Base-by-base conservation (phyloP, 2,329 filamentous ascomycete species). In the Aspergillus chevalieri region DNA sequence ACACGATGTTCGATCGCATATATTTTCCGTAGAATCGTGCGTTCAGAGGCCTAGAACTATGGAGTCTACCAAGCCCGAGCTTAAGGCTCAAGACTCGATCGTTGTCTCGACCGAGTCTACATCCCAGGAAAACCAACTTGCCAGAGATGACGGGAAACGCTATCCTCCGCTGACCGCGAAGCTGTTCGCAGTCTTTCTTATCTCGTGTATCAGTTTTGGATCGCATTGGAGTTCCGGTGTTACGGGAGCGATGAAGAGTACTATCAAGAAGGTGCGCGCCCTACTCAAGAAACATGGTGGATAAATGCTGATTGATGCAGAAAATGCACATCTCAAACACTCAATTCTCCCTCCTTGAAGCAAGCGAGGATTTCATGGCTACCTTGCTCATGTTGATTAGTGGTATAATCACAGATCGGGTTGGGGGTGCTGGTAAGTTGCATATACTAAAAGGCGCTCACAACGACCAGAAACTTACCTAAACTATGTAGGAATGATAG, bases 341-440 rank as follows among this genome's bases (percentile, higher is more conserved):
- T 0, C 75, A 83, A 56, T 84, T 77, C 56, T 74, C 81, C 0
- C 67, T 83, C 0, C 70, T 84, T 0, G 78, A 82, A 55, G 77
- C 80, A 0, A 83, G 80, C 41, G 78, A 83, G 53, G 75, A 83
- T 57, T 84, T 84, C 50, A 83, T 84, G 77, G 75, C 76, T 12
- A 81, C 78, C 0, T 69, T 74, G 0, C 62, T 84, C 2, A 80
- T 84, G 17, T 63, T 83, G 0, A 50, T 73, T 22, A 80, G 74
- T 19, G 81, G 81, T 1, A 54, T 81, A 1, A 59, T 83, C 1
- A 83, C 80, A 0, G 81, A 83, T 54, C 72, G 78, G 8, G 72
- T 81, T 14, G 81, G 81, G 1, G 81, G 81, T 22, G 80, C 80
- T 43, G 72, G 75, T 73, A 55, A 38, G 60, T 55, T 43, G 15